A percentile compares a stretch with the other conserved stretches of the same genome.
Evolutionary conservation across 768 basidiomycete species (phyloP).

Genomic region (Mycena capillaripes): DNA sequence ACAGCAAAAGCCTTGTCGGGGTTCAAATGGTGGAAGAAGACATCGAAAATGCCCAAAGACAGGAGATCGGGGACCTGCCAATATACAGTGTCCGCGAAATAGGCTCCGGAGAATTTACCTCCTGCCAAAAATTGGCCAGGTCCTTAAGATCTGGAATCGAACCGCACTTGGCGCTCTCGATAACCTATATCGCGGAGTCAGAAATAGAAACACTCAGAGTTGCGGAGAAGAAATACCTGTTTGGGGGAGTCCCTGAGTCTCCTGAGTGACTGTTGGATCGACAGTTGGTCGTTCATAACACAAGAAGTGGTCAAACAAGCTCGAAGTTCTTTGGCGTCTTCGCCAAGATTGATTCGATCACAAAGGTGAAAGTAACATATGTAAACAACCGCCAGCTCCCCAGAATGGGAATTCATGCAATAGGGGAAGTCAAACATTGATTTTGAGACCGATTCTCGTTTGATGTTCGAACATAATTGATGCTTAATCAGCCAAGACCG

Average conservation of each 20-base stretch:
- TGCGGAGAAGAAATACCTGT: neutral
- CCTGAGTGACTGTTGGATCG: constrained; percentile 4
- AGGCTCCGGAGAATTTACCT: constrained; percentile 23
- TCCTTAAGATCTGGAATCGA: constrained; percentile 27
- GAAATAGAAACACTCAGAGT: neutral
- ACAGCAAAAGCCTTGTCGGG: constrained; percentile 36
- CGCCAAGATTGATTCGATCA: neutral
- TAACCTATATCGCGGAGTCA: neutral
- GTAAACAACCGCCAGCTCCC: neutral
- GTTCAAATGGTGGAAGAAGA: constrained; percentile 48
- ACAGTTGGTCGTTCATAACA: constrained; percentile 1
- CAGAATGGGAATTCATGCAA: neutral
- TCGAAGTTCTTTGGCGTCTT: no score
- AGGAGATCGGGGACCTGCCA: constrained; percentile 30
- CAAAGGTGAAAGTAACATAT: no score
- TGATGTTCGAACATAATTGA: no score
- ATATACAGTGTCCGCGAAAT: neutral
- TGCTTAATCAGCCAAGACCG: no score
- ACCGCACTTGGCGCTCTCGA: constrained; percentile 15
- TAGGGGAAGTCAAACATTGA: no score
- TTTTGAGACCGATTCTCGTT: no score
- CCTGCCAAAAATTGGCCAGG: constrained; percentile 45
- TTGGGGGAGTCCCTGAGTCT: constrained; percentile 1
- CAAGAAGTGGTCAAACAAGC: no score
- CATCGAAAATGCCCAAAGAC: constrained; percentile 42